phyloP scores from a whole-genome alignment of 2,329 filamentous ascomycete species.

The Hirsutella minnesotensis region DNA sequence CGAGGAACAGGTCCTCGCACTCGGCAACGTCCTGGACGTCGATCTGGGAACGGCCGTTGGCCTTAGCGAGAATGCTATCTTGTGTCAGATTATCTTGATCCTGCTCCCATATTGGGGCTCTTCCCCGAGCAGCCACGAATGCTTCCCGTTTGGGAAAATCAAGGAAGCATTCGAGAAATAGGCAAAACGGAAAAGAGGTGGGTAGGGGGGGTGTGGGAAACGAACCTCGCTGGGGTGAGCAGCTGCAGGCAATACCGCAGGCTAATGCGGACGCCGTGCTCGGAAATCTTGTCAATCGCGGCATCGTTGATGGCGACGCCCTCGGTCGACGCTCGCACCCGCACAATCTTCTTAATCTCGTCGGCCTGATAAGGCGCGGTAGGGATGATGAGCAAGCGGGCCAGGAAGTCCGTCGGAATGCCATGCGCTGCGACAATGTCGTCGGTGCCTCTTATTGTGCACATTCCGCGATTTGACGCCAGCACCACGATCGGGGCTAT shows the following conservation, averaged over 20 bases:
- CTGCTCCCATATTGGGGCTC: neutral
- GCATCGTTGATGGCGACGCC: slow-evolving; percentile 66
- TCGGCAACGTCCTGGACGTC: slow-evolving; percentile 67
- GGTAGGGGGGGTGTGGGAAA: slow-evolving; percentile 3
- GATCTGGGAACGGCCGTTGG: slow-evolving; percentile 66
- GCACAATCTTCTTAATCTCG: slow-evolving; percentile 88
- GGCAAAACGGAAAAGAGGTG: neutral
- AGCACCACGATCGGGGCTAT: slow-evolving; percentile 97
- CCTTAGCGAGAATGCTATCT: slow-evolving; percentile 71
- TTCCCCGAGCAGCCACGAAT: neutral
- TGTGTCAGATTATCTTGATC: slow-evolving; percentile 12
- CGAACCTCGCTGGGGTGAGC: slow-evolving; percentile 68
- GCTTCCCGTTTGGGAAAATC: slow-evolving; percentile 4
- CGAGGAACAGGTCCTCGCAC: slow-evolving; percentile 75
- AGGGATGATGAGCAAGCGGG: slow-evolving; percentile 88
- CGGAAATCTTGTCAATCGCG: slow-evolving; percentile 76
- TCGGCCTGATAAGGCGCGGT: slow-evolving; percentile 79
- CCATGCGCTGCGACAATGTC: slow-evolving; percentile 81
- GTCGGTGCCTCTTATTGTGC: slow-evolving; percentile 78
- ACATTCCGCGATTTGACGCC: slow-evolving; percentile 91
- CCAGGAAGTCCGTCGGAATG: slow-evolving; percentile 85
- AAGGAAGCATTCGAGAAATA: neutral
- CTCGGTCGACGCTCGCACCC: slow-evolving; percentile 73
- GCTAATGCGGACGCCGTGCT: slow-evolving; percentile 80
- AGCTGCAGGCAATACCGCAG: slow-evolving; percentile 89